Evolutionary conservation across 1,139 yeast species (phyloP).

Genomic region (Scheffersomyces segobiensis): DNA sequence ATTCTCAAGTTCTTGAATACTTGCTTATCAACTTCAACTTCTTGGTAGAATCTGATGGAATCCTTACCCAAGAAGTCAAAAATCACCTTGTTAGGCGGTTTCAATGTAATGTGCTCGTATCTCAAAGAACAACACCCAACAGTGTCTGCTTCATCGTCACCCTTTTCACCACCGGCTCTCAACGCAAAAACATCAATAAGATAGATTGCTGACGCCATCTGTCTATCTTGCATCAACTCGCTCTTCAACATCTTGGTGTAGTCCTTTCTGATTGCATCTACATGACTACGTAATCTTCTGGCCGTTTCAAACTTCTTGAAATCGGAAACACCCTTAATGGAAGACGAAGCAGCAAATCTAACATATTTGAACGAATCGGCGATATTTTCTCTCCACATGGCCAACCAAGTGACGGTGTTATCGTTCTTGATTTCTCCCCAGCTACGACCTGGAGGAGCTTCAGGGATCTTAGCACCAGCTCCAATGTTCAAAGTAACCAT

Average conservation of each 20-base stretch:
- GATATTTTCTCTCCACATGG: conserved; percentile 95
- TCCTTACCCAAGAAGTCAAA: conserved; percentile 97
- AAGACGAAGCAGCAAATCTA: conserved; percentile 86
- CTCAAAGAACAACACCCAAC: conserved; percentile 96
- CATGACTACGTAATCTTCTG: conserved; percentile 72
- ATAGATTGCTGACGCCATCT: conserved; percentile 92
- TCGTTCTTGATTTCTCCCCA: conserved; percentile 94
- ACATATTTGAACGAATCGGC: conserved; percentile 84
- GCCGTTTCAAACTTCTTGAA: conserved; percentile 92
- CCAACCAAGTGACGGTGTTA: conserved; percentile 91
- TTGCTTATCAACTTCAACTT: conserved; percentile 85
- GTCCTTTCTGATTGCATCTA: conserved; percentile 73
- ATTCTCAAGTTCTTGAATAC: conserved; percentile 86
- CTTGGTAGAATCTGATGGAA: conserved; percentile 88
- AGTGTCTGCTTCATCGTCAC: conserved; percentile 97
- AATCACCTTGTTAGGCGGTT: conserved; percentile 84
- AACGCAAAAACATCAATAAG: conserved; percentile 91
- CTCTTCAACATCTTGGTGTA: conserved; percentile 72
- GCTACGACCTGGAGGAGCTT: conserved; percentile 80
- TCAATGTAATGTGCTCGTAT: conserved; percentile 82
- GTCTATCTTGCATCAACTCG: conserved; percentile 80
- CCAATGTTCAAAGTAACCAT: conserved; percentile 85
- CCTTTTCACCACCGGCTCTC: conserved; percentile 98
- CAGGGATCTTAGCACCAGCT: conserved; percentile 69
- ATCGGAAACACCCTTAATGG: conserved; percentile 89